Percentiles rank a stretch among this genome's conserved stretches.
phyloP scores from a whole-genome alignment of 2,329 filamentous ascomycete genomes.

The Teratosphaeria viscida region DNA sequence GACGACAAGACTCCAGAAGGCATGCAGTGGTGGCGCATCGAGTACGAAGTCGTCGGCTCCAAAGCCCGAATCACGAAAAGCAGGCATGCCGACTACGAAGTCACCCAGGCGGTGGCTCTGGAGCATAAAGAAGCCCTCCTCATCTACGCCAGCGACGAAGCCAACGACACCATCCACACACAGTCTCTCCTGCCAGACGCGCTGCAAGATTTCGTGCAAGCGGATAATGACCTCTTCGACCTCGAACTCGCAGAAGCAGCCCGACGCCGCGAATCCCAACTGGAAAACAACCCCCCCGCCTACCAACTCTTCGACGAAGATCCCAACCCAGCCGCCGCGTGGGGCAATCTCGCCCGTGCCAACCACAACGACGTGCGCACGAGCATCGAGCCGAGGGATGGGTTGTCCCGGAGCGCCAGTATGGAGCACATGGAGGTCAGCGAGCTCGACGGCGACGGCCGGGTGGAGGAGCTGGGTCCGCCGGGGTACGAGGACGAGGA shows the following conservation, averaged over 20 bases:
- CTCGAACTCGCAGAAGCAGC: conserved; percentile 7
- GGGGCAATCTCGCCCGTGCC: not conserved
- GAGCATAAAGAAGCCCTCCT: conserved; percentile 45
- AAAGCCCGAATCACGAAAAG: conserved; percentile 21
- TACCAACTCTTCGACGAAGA: conserved; percentile 1
- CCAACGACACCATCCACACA: conserved; percentile 5
- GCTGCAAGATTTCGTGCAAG: conserved; percentile 17
- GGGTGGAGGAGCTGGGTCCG: not conserved
- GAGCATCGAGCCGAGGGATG: not conserved
- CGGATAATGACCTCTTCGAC: conserved; percentile 17
- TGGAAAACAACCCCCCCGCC: not conserved
- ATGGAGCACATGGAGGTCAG: conserved; percentile 5
- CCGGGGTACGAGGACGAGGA: conserved; percentile 5
- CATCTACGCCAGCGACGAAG: conserved; percentile 46
- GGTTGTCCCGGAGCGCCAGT: not conserved
- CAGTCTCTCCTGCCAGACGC: conserved; percentile 9
- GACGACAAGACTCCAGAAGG: conserved; percentile 26
- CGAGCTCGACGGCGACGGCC: not conserved
- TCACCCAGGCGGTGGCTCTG: conserved; percentile 40
- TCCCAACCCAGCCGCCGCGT: too few relatives aligned
- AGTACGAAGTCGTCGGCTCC: conserved; percentile 34
- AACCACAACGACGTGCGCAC: not conserved
- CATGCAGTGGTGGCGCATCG: conserved; percentile 48
- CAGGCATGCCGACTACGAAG: conserved; percentile 36
- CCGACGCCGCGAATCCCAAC: not conserved